Conservation (phyloP, 2,329 filamentous ascomycete species). For the Cryphonectria carpinicola region DNA sequence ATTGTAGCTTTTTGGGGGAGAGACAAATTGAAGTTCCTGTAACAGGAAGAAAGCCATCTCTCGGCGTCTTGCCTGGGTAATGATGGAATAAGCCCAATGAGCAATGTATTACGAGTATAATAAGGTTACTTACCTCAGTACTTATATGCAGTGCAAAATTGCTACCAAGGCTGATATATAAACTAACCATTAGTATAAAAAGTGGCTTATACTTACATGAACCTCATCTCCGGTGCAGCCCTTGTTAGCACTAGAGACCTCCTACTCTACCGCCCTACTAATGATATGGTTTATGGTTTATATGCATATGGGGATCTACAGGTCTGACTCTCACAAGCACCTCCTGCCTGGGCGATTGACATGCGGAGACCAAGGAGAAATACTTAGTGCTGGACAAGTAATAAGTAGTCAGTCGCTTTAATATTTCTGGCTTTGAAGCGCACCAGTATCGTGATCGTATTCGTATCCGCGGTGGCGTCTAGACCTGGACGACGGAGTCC, state of each 20-base stretch:
- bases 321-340: too few relatives aligned
- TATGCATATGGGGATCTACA: too few relatives aligned
- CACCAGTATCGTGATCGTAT: slow-evolving; percentile 3
- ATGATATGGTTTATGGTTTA: too few relatives aligned
- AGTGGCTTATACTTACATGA: not conserved
- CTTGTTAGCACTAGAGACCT: not conserved
- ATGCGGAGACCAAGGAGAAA: not conserved
- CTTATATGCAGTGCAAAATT: not conserved
- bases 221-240: not conserved
- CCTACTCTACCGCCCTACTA: too few relatives aligned
- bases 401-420: not conserved
- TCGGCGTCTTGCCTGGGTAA: too few relatives aligned
- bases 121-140: not conserved
- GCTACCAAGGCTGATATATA: not conserved
- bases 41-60: too few relatives aligned
- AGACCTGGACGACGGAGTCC: not conserved
- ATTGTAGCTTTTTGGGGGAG: too few relatives aligned
- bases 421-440: not conserved
- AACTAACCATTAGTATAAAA: not conserved
- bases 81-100: too few relatives aligned
- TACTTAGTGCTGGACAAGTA: not conserved
- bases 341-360: too few relatives aligned
- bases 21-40: too few relatives aligned
- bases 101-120: not conserved
- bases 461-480: not conserved